Evolutionary conservation across 495 filamentous ascomycete genomes (phyloP).

Genomic region (Articulospora tetracladia): DNA sequence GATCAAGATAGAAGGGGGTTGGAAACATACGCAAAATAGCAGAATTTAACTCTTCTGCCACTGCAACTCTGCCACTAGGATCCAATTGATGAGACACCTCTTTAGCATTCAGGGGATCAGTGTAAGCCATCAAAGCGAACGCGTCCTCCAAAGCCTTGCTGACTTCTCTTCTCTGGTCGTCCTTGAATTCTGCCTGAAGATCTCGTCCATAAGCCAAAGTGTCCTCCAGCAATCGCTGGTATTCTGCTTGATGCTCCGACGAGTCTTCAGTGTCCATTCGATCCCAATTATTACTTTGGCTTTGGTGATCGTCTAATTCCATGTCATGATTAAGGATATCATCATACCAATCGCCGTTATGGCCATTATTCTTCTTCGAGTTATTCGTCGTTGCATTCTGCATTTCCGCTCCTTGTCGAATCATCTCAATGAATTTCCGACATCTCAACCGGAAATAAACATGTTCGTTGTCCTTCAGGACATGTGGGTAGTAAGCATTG

Average conservation of each 20-base stretch:
- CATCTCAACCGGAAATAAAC: constrained; percentile 90
- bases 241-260: constrained; percentile 30
- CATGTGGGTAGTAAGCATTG: constrained; percentile 70
- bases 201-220: constrained; percentile 79
- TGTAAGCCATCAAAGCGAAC: constrained; percentile 84
- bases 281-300: constrained; percentile 39
- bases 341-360: constrained; percentile 31
- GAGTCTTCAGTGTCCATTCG: constrained; percentile 50
- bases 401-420: constrained; percentile 72
- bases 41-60: constrained; percentile 92
- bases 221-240: constrained; percentile 57
- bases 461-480: constrained; percentile 78
- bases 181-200: constrained; percentile 69
- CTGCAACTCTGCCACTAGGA: constrained; percentile 64
- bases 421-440: constrained; percentile 95
- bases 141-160: constrained; percentile 76
- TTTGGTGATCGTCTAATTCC: constrained; percentile 69
- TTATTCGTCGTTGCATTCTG: constrained; percentile 31
- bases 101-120: constrained; percentile 70
- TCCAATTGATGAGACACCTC: constrained; percentile 79
- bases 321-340: constrained; percentile 66
- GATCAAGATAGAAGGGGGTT: background rate
- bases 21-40: constrained; percentile 77
- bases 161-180: constrained; percentile 63
- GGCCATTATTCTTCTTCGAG: constrained; percentile 26